Evolutionary conservation across 768 basidiomycete species (phyloP).

Genomic region (Tylopilus intermedius): DNA sequence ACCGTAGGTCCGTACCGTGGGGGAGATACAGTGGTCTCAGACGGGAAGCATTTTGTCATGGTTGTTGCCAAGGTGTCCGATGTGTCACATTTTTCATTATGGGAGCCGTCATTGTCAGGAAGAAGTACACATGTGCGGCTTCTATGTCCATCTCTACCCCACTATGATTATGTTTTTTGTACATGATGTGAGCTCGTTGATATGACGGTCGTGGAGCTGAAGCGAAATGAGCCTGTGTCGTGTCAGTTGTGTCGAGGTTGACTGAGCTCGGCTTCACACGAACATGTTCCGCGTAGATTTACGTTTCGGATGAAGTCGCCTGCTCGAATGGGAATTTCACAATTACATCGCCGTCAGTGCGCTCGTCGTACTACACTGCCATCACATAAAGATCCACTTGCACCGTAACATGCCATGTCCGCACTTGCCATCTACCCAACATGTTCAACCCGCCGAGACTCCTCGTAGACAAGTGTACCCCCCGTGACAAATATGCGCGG

Average conservation of each 20-base stretch:
- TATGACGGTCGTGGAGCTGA: slow-evolving; percentile 12
- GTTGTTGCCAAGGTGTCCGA: slow-evolving; percentile 26
- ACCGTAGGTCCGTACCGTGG: slow-evolving; percentile 1
- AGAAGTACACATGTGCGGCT: slow-evolving; percentile 13
- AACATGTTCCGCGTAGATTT: slow-evolving; percentile 16
- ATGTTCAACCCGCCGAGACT: slow-evolving; percentile 25
- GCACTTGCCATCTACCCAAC: neutral
- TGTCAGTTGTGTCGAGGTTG: slow-evolving; percentile 1
- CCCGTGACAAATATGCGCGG: slow-evolving; percentile 31
- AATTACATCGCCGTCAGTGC: slow-evolving; percentile 8
- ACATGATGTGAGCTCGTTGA: slow-evolving; percentile 8
- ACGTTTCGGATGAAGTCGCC: slow-evolving; percentile 17
- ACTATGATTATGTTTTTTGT: slow-evolving; percentile 7
- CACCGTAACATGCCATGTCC: neutral
- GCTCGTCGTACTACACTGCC: slow-evolving; percentile 14
- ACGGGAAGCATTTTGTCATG: slow-evolving; percentile 6
- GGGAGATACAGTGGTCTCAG: slow-evolving; percentile 20
- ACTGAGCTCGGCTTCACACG: slow-evolving; percentile 9
- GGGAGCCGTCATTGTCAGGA: neutral
- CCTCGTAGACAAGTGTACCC: slow-evolving; percentile 32
- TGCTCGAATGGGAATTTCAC: slow-evolving; percentile 5
- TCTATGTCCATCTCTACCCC: slow-evolving; percentile 26
- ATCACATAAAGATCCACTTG: slow-evolving; percentile 21
- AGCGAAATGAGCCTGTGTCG: slow-evolving; percentile 17
- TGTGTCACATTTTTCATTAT: slow-evolving; percentile 12